phyloP scores from a whole-genome alignment of 148 eudicot genomes.

The Chenopodium quinoa region DNA sequence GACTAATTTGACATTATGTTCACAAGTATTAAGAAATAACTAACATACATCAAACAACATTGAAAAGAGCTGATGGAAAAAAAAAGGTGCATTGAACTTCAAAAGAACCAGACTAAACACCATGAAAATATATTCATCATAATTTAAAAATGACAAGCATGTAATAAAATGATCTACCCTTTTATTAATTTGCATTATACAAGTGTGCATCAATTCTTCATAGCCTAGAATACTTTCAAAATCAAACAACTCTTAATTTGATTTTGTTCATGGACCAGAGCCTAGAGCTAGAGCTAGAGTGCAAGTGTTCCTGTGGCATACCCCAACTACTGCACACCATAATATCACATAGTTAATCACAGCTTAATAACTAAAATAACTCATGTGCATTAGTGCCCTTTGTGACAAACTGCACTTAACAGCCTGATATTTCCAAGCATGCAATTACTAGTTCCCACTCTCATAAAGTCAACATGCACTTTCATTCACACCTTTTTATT shows the following conservation, averaged over 20 bases:
- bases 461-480: not conserved
- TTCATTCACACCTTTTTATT: not conserved
- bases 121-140: not conserved
- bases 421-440: not conserved
- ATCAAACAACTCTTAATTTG: not conserved
- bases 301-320: too few relatives aligned
- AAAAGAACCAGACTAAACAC: not conserved
- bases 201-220: not conserved
- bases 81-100: not conserved
- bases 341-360: too few relatives aligned
- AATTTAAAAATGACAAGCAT: not conserved
- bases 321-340: too few relatives aligned
- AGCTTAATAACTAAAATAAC: too few relatives aligned
- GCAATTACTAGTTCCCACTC: not conserved
- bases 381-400: not conserved
- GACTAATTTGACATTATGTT: not conserved
- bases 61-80: not conserved
- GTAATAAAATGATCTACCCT: not conserved
- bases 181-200: not conserved
- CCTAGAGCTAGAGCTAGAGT: not conserved
- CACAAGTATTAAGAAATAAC: too few relatives aligned
- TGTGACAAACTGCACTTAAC: not conserved
- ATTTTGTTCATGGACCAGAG: not conserved
- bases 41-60: not conserved
- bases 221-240: not conserved